A percentile compares a stretch with the other conserved stretches of the same genome.
Conservation (phyloP, 140 eudicot species). For the Flaveria floridana region DNA sequence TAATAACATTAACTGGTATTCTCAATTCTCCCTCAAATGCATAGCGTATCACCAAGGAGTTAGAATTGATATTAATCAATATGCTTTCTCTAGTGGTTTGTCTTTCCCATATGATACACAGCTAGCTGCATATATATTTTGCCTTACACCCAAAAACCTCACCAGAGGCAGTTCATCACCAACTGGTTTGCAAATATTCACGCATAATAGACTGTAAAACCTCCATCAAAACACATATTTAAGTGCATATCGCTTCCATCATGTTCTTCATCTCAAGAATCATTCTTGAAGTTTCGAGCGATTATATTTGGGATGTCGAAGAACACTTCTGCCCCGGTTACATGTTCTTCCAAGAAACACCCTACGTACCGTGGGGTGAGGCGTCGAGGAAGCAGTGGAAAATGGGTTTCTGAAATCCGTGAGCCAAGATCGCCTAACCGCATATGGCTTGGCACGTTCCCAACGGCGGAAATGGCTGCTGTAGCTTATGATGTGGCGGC, state of each 20-base stretch:
- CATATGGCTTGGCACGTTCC: constrained; percentile 68
- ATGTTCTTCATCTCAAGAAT: constrained; percentile 21
- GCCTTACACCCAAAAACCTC: constrained; percentile 52
- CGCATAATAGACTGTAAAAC: constrained; percentile 23
- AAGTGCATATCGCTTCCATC: constrained; percentile 36
- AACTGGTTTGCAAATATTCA: constrained; percentile 45
- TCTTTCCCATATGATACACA: constrained; percentile 37
- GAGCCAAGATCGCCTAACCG: constrained; percentile 62
- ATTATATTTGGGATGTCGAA: neutral
- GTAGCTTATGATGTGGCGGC: constrained; percentile 72
- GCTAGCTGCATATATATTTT: constrained; percentile 27
- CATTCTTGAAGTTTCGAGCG: neutral
- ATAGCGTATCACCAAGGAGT: neutral
- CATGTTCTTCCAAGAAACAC: no score
- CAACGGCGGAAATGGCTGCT: constrained; percentile 67
- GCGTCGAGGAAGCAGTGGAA: constrained; percentile 26
- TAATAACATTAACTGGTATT: constrained; percentile 1
- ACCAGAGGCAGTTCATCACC: constrained; percentile 37
- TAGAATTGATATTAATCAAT: neutral
- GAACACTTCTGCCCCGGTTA: no score
- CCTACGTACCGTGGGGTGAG: no score
- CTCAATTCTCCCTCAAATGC: neutral
- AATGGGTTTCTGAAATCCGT: constrained; percentile 77
- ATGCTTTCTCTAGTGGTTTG: no score
- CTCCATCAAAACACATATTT: constrained; percentile 11